These are phyloP conservation scores for Pichia thaimueangensis DNA, from an alignment of 805 yeast species.

Conservation along the genomic window DNA sequence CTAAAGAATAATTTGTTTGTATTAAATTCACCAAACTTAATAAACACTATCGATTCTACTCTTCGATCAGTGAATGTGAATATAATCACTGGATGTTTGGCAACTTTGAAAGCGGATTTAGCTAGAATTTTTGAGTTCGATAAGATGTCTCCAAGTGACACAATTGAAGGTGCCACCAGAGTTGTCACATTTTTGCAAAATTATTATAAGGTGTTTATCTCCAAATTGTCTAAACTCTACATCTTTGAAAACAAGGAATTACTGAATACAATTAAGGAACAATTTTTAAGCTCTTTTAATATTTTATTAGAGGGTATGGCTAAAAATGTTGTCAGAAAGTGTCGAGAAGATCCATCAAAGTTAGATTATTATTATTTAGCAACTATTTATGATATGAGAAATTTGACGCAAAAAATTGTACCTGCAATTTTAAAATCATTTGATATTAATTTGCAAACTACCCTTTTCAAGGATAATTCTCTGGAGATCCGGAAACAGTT, in stretches of 20 bases:
- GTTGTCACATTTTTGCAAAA: slow-evolving; percentile 32
- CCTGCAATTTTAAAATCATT: slow-evolving; percentile 44
- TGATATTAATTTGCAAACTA: slow-evolving; percentile 44
- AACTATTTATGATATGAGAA: slow-evolving; percentile 49
- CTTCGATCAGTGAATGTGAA: slow-evolving; percentile 20
- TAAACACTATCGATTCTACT: slow-evolving; percentile 4
- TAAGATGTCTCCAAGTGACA: slow-evolving; percentile 31
- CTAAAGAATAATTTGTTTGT: slow-evolving; percentile 37
- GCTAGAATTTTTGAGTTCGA: slow-evolving; percentile 28
- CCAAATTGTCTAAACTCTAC: slow-evolving; percentile 24
- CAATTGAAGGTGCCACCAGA: slow-evolving; percentile 30
- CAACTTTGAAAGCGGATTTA: slow-evolving; percentile 23
- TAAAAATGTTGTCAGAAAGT: slow-evolving; percentile 28
- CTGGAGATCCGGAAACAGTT: slow-evolving; percentile 40
- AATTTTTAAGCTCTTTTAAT: slow-evolving; percentile 32
- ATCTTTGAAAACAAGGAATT: slow-evolving; percentile 15
- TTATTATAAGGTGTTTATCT: slow-evolving; percentile 34
- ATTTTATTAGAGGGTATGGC: slow-evolving; percentile 38
- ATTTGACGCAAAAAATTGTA: slow-evolving; percentile 38
- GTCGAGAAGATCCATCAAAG: slow-evolving; percentile 16
- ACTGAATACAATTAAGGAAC: slow-evolving; percentile 26
- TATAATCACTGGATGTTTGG: slow-evolving; percentile 23
- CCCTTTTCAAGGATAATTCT: slow-evolving; percentile 33
- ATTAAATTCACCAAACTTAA: slow-evolving; percentile 31
- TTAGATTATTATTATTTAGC: slow-evolving; percentile 23